Evolutionary conservation across 1,284 basidiomycete species (phyloP).

Genomic region (Coniferiporia weirii): DNA sequence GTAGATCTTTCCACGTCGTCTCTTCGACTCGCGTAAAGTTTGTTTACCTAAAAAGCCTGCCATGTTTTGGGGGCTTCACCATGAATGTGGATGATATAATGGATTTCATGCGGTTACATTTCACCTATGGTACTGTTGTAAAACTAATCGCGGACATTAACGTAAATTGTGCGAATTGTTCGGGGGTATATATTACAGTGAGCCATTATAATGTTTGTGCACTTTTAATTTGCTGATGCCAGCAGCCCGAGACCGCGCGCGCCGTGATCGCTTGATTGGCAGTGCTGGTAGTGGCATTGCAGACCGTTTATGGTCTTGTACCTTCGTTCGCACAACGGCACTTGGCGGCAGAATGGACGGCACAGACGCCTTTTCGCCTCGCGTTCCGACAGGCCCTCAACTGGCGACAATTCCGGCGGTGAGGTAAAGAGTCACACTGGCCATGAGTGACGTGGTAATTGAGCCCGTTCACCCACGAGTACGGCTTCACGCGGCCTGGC

Average conservation of each 20-base stretch:
- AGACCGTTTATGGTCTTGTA: constrained; percentile 99
- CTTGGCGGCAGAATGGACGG: constrained; percentile 83
- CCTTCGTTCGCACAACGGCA: constrained; percentile 84
- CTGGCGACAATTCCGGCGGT: constrained; percentile 63
- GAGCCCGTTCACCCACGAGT: constrained; percentile 95
- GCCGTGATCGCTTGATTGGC: constrained; percentile 82
- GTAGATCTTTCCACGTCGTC: no score
- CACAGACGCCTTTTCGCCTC: constrained; percentile 72
- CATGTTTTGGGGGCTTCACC: no score
- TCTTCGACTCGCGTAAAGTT: no score
- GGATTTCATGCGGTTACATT: no score
- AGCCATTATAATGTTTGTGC: no score
- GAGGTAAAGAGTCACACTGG: constrained; percentile 45
- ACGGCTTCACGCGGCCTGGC: constrained; percentile 95
- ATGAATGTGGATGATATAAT: no score
- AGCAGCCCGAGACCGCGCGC: constrained; percentile 80
- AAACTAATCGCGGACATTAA: no score
- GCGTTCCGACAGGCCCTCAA: constrained; percentile 60
- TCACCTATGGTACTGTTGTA: no score
- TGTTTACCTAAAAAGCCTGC: no score
- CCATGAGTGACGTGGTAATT: constrained; percentile 72
- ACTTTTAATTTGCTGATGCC: constrained; percentile 30
- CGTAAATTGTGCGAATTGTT: no score
- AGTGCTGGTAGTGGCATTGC: constrained; percentile 92
- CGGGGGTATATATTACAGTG: no score